Base-by-base conservation (phyloP, 805 yeast genomes). In the Kazachstania bromeliacearum region DNA sequence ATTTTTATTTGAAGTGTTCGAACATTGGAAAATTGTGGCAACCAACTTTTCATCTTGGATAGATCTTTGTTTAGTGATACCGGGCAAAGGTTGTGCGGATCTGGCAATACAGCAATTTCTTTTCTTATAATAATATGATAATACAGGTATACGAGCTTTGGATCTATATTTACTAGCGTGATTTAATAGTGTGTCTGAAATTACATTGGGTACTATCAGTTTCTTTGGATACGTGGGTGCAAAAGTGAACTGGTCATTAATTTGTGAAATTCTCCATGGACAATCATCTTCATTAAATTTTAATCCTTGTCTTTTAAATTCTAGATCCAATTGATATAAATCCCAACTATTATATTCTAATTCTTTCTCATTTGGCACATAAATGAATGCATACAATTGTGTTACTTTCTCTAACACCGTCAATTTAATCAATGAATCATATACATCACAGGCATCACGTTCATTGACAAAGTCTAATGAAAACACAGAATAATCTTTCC, bases 11-110 rank as follows among this genome's bases (percentile, higher is more conserved):
- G 23, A 18, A 7, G 20, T 24, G n/a, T 48, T 50, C 53, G 63
- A 40, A 81, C 83, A 1, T 81, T 70, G 26, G 57, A 87, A 85
- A 7, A 85, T 77, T 44, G 85, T 94, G 18, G 66, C 63, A 1
- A 92, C 67, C 24, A 92, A 60, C 43, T 75, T 79, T 55, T 92
- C 98, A 64, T 92, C 98, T 57, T 92, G 98, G 19, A 84, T 68
- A 2, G 94, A 85, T 33, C 97, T 64, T 45, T 78, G 75, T 53
- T 87, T 94, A 40, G 85, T 87, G 13, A 92, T 49, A 0, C 98
- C 97, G 1, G 88, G 88, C 44, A 89, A 60, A 0, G 98, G 98
- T 61, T 92, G 98, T 2, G 96, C 69, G 48, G 95, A 84, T 39
- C 98, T 67, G 0, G 92, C 78, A 13, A 92, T 85, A 1, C 92